Evolutionary conservation across 2,329 filamentous ascomycete species (phyloP), one percentile per base, ranked within the genome.

Genomic region (Graphilbum sp.): DNA sequence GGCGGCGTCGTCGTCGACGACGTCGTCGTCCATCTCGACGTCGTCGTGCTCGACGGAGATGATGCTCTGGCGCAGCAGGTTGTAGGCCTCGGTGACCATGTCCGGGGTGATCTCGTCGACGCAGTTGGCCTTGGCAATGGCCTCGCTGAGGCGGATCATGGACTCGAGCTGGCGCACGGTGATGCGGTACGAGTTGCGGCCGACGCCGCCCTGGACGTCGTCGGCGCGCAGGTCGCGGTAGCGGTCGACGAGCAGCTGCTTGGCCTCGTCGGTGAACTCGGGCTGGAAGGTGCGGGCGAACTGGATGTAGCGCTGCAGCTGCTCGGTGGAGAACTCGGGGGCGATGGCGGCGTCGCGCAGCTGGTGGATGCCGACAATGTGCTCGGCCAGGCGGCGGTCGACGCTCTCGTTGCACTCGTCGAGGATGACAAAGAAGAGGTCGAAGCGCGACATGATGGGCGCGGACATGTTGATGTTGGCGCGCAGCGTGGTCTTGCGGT

Each of bases 361-460:
- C 57, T 90, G 86, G 60, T 98, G 90, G 40, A 98, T 79, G 42
- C 77, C 77, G 44, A 98, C 88, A 52, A 98, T 98, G 58, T 98
- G 90, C 52, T 88, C 74, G 3, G 90, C 90, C 4, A 98, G 69
- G 53, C 92, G 85, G 40, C 86, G 79, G 54, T 98, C 90, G 25
- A 93, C 76, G 30, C 72, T 63, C 61, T 96, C 88, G 53, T 95
- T 93, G 56, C 88, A 96, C 52, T 98, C 90, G 54, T 98, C 90
- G 1, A 96, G 72, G 20, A 98, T 81, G 38, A 98, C 86, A 54
- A 98, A 98, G 69, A 98, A 98, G 10, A 98, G 68, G 64, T 98
- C 90, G 59, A 98, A 98, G 66, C 90, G 83, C 38, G 85, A 94
- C 90, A 98, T 98, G 64, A 98, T 98, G 41, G 90, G 90, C 2